Base-by-base conservation (phyloP, 2,329 filamentous ascomycete species). In the Aspergillus quadrilineatus region DNA sequence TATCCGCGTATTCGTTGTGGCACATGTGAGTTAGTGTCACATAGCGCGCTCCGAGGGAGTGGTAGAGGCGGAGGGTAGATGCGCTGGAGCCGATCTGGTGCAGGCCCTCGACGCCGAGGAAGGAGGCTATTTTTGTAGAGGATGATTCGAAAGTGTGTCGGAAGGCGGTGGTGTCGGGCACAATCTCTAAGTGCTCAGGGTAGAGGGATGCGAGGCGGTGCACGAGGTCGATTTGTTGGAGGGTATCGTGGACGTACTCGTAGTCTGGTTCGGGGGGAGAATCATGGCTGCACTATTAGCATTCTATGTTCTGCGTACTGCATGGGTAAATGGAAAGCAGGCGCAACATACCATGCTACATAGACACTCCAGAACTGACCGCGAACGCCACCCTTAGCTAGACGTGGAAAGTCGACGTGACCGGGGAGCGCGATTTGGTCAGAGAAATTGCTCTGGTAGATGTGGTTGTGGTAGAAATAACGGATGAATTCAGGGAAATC, bases 331-430 rank as follows among this genome's bases (percentile, higher is more conserved):
- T 42, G 14, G 3, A 26, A 14, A 39, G 14, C 15, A 12, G 29
- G 10, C 14, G 32, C n/a, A 26, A 17, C 6, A 15, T 47, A 57
- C 55, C 55, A 57, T 0, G 84, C 84, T 41, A 89, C 85, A 66
- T 82, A 97, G 8, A 94, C 90, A 69, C 88, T 92, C 93, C 92
- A 97, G 71, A 97, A 97, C n/a, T 89, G 87, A 54, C 92, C 93
- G 39, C 92, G 92, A 4, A 73, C 66, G 30, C 65, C 64, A 60
- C 92, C 92, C 49, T 84, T 73, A 36, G 83, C 80, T 47, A 96
- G 80, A 4, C 92, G 85, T 1, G 88, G 86, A 7, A 96, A 77
- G 71, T 97, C 93, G 51, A 94, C 88, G 63, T 97, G 89, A 3
- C 80, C 80, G 5, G 83, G 81, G 37, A 85, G 75, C 10, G 32